Base-by-base conservation (phyloP, 2,329 filamentous ascomycete species). In the Ampelomyces quisqualis region DNA sequence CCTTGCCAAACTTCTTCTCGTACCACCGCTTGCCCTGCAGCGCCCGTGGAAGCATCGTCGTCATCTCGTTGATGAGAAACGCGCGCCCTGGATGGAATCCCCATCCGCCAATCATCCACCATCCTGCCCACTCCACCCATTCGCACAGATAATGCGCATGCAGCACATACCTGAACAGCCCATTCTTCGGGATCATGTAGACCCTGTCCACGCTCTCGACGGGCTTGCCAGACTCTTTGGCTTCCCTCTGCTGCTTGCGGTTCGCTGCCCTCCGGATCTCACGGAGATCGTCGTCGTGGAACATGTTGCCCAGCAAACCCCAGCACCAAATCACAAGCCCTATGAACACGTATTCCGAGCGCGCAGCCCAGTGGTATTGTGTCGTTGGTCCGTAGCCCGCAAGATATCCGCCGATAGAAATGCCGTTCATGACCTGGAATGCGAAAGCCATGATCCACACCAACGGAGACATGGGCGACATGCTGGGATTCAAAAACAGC, bases 121-220 rank as follows among this genome's bases (percentile, higher is more conserved):
- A 98, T 0, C 93, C 93, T 3, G 79, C 68, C 93, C 93, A 98
- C 75, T 98, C 93, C 38, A 95, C 67, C 93, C 93, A 98, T 72
- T 98, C 93, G 63, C 85, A 86, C n/a, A 95, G 76, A 68, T 96
- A 98, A 67, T 98, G 93, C 53, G 93, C 90, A 68, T 85, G 95
- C 44, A 97, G 77, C 62, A 95, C 80, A 58, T 83, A 85, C 52
- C 78, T 76, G 70, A 97, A 98, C 34, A 95, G 70, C 1, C 90
- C 90, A 35, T 85, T 85, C 60, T 88, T 75, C 0, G 93, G 93
- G 37, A 98, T 80, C 71, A 87, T 82, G 67, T 97, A 97, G 47
- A 94, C 80, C 71, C 93, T 95, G 31, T 86, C 79, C 47, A 87
- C 82, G 11, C 74, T 75, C 44, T 76, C 66, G 21, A 67, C 51